Percentiles rank a stretch among this genome's conserved stretches.
phyloP scores from a whole-genome alignment of 2,329 filamentous ascomycete genomes.

The Diplodia intermedia region DNA sequence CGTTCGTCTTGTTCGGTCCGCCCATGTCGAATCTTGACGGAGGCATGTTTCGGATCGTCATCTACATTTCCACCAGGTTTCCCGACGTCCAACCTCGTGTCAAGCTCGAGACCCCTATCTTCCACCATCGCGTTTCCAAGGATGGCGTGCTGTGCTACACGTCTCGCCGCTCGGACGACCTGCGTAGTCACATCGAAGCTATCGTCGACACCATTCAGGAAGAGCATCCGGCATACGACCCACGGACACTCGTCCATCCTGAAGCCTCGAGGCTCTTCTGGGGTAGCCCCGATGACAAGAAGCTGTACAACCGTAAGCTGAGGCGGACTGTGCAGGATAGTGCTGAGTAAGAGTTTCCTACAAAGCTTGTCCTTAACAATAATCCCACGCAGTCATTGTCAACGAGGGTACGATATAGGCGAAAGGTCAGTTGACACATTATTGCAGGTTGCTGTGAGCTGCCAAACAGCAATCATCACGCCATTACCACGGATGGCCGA shows the following conservation, averaged over 20 bases:
- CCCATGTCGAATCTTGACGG: slow-evolving; percentile 95
- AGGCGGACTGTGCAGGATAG: slow-evolving; percentile 74
- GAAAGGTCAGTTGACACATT: neutral
- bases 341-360: slow-evolving; percentile 47
- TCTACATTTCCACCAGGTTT: slow-evolving; percentile 83
- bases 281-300: slow-evolving; percentile 79
- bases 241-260: slow-evolving; percentile 82
- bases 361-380: neutral
- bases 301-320: slow-evolving; percentile 81
- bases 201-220: slow-evolving; percentile 86
- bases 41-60: slow-evolving; percentile 81
- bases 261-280: slow-evolving; percentile 88
- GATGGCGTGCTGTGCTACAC: slow-evolving; percentile 83
- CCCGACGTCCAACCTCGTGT: slow-evolving; percentile 88
- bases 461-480: neutral
- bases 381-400: neutral
- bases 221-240: slow-evolving; percentile 86
- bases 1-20: slow-evolving; percentile 84
- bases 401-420: neutral
- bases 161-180: slow-evolving; percentile 73
- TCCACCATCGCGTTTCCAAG: slow-evolving; percentile 83
- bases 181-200: slow-evolving; percentile 81
- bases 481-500: neutral
- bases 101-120: slow-evolving; percentile 79
- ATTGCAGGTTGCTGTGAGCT: slow-evolving; percentile 8